These are phyloP conservation scores for Talaromyces piceae DNA, from an alignment of 2,329 filamentous ascomycete species.

Conservation along the genomic window DNA sequence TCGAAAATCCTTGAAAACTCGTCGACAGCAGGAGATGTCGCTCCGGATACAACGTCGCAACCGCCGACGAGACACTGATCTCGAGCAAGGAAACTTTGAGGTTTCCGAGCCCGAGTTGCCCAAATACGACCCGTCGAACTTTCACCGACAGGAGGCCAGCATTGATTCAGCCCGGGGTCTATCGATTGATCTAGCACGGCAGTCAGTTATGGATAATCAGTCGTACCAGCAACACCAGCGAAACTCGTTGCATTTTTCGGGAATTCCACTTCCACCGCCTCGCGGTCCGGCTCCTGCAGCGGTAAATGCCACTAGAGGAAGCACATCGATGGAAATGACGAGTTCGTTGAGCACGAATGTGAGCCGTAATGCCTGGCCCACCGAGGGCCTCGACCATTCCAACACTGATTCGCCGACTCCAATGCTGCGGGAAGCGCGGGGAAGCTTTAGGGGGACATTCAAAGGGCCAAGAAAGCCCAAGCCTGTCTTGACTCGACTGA, in stretches of 20 bases:
- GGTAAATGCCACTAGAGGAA: no score
- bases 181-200: slow-evolving; percentile 7
- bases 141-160: slow-evolving; percentile 12
- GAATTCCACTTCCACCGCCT: neutral
- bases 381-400: neutral
- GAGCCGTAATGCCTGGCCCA: neutral
- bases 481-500: slow-evolving; percentile 27
- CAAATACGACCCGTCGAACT: slow-evolving; percentile 29
- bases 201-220: neutral
- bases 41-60: slow-evolving; percentile 6
- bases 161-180: slow-evolving; percentile 7
- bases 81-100: slow-evolving; percentile 6
- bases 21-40: slow-evolving; percentile 4
- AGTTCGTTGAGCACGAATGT: neutral
- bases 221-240: neutral
- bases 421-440: neutral
- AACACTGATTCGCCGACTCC: neutral
- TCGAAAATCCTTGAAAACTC: slow-evolving; percentile 2
- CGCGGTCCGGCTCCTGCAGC: neutral
- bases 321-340: neutral
- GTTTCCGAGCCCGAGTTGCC: slow-evolving; percentile 20
- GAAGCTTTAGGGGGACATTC: neutral
- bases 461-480: slow-evolving; percentile 18
- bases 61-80: slow-evolving; percentile 4
- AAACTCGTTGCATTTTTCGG: slow-evolving; percentile 6